Conservation (phyloP, 768 basidiomycete species). For the Macrocybe gigantea region DNA sequence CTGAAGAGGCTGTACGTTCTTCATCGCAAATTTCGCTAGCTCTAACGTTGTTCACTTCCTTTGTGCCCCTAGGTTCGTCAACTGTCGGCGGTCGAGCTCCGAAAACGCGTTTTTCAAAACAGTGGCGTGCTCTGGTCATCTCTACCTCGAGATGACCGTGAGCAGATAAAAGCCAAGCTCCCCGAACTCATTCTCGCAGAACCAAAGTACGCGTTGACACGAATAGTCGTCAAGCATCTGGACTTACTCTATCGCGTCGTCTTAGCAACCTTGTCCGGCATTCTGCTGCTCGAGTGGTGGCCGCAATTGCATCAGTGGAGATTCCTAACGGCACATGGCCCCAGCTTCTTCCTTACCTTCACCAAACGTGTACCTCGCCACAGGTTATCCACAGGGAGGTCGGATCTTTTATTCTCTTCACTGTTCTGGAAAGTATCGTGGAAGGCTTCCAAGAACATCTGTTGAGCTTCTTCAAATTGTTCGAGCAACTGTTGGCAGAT, state of each 20-base stretch:
- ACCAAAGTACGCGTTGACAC: conserved; percentile 44
- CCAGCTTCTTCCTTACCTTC: conserved; percentile 82
- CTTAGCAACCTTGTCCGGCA: conserved; percentile 87
- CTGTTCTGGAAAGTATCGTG: conserved; percentile 87
- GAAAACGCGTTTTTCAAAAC: conserved; percentile 82
- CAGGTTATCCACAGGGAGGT: conserved; percentile 82
- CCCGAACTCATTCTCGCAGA: conserved; percentile 76
- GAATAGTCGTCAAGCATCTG: not conserved
- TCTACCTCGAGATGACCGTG: conserved; percentile 59
- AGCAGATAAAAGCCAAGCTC: conserved; percentile 80
- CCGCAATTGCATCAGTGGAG: conserved; percentile 88
- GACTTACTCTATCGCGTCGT: conserved; percentile 11
- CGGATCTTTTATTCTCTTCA: conserved; percentile 83
- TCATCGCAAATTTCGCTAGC: conserved; percentile 4
- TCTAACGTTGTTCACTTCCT: conserved; percentile 1
- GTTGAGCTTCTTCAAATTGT: conserved; percentile 72
- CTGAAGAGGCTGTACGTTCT: conserved; percentile 72
- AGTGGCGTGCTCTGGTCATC: conserved; percentile 80
- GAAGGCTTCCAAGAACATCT: conserved; percentile 82
- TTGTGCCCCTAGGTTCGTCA: conserved; percentile 71
- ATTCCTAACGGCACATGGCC: conserved; percentile 78
- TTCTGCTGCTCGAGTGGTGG: conserved; percentile 87
- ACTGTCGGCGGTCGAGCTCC: conserved; percentile 92
- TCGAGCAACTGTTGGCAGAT: conserved; percentile 67
- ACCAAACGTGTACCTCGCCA: conserved; percentile 66